phyloP scores from a whole-genome alignment of 768 basidiomycete species.

The Russula brevipes region DNA sequence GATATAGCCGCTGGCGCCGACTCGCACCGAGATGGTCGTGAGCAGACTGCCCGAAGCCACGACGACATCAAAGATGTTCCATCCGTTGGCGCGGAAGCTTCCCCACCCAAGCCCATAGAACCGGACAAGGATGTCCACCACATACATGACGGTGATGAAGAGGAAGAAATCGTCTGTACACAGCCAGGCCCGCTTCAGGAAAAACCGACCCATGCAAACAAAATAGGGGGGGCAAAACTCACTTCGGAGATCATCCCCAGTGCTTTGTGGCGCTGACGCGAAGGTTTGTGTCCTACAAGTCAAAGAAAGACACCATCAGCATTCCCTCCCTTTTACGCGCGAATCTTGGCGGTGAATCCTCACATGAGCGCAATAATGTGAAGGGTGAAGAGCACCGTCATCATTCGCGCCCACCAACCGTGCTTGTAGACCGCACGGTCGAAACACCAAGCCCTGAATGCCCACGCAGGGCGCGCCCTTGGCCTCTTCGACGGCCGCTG shows the following conservation, averaged over 20 bases:
- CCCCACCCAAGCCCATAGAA: slow-evolving; percentile 77
- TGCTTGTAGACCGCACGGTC: slow-evolving; percentile 87
- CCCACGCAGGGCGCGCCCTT: slow-evolving; percentile 46
- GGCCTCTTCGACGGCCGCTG: slow-evolving; percentile 86
- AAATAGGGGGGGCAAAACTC: slow-evolving; percentile 26
- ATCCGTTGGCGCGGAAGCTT: slow-evolving; percentile 84
- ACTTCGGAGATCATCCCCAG: slow-evolving; percentile 59
- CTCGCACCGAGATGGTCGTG: slow-evolving; percentile 70
- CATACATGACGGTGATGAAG: slow-evolving; percentile 61
- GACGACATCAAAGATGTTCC: slow-evolving; percentile 88
- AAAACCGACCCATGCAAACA: not conserved
- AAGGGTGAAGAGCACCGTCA: slow-evolving; percentile 72
- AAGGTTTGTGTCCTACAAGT: slow-evolving; percentile 73
- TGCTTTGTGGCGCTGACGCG: slow-evolving; percentile 42
- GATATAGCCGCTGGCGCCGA: slow-evolving; percentile 45
- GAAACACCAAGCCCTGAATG: slow-evolving; percentile 79
- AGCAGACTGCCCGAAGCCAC: slow-evolving; percentile 77
- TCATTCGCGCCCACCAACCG: slow-evolving; percentile 83
- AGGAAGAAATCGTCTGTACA: slow-evolving; percentile 71
- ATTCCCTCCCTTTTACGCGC: too few species aligned
- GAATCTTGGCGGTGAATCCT: slow-evolving; percentile 28
- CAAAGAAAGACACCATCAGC: not conserved
- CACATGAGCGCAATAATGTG: slow-evolving; percentile 84
- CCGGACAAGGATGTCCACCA: slow-evolving; percentile 73
- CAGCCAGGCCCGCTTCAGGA: not conserved